These are phyloP conservation scores for Sporothrix brunneoviolacea DNA, from an alignment of 2,329 filamentous ascomycete genomes.

Conservation along the genomic window DNA sequence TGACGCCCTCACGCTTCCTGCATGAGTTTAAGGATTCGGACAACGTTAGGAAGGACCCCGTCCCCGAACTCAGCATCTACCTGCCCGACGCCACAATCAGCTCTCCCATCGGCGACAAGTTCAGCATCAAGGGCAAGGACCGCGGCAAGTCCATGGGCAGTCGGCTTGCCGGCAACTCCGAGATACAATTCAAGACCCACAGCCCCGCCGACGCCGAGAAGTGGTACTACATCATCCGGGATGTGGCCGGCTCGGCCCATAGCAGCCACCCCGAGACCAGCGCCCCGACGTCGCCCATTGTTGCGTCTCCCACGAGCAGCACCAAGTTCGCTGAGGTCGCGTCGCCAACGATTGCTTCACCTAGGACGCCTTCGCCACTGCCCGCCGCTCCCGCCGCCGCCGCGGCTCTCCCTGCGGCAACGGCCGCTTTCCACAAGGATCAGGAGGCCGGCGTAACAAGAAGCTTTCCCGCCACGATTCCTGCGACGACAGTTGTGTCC, in stretches of 20 bases:
- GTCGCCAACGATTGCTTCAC: background rate
- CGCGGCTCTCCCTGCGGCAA: background rate
- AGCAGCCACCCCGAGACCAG: constrained; percentile 27
- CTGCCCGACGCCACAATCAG: constrained; percentile 84
- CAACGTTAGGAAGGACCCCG: constrained; percentile 60
- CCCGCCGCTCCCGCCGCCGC: background rate
- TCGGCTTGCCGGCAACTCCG: constrained; percentile 72
- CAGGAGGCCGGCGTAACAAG: constrained; percentile 44
- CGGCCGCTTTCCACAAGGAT: constrained; percentile 26
- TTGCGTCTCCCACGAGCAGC: constrained; percentile 21
- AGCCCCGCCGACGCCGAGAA: constrained; percentile 71
- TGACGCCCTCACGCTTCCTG: constrained; percentile 80
- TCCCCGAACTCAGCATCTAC: constrained; percentile 83
- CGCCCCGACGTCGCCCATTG: constrained; percentile 28
- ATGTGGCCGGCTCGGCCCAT: constrained; percentile 48
- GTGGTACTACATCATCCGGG: constrained; percentile 71
- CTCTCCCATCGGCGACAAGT: constrained; percentile 66
- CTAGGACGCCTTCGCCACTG: background rate
- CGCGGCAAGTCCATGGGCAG: constrained; percentile 71
- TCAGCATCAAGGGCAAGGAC: constrained; percentile 94
- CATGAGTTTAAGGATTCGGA: constrained; percentile 97
- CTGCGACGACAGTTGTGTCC: constrained; percentile 22
- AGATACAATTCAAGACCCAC: constrained; percentile 83
- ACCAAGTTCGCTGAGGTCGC: background rate
- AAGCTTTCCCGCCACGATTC: constrained; percentile 13